phyloP scores from a whole-genome alignment of 495 filamentous ascomycete species.

The Neurospora pannonica region DNA sequence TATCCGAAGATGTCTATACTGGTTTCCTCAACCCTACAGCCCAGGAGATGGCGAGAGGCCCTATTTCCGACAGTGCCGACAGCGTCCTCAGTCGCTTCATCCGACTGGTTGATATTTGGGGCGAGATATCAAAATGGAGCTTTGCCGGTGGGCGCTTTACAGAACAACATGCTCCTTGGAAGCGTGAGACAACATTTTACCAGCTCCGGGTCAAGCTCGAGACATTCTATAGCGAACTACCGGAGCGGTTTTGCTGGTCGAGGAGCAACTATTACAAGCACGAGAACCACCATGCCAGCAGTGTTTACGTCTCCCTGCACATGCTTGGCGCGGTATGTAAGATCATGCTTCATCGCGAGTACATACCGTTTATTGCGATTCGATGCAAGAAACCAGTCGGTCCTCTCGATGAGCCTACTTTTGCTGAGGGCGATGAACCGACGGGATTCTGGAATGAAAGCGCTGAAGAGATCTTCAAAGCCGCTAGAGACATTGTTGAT shows the following conservation, averaged over 20 bases:
- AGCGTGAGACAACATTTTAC: constrained; percentile 50
- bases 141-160: constrained; percentile 60
- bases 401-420: constrained; percentile 62
- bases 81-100: constrained; percentile 68
- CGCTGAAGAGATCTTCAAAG: constrained; percentile 62
- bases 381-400: constrained; percentile 59
- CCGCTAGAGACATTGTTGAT: constrained; percentile 66
- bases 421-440: constrained; percentile 41
- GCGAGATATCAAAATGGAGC: constrained; percentile 66
- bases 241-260: constrained; percentile 61
- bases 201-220: constrained; percentile 50
- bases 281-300: constrained; percentile 64
- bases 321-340: constrained; percentile 66
- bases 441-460: constrained; percentile 64
- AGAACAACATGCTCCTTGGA: constrained; percentile 55
- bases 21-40: constrained; percentile 32
- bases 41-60: constrained; percentile 17
- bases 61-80: constrained; percentile 53
- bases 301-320: constrained; percentile 69
- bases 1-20: constrained; percentile 57
- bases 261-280: constrained; percentile 70
- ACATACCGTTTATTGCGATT: constrained; percentile 72
- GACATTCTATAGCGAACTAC: constrained; percentile 57
- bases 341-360: constrained; percentile 74
- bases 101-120: constrained; percentile 70